Conservation (phyloP, 495 filamentous ascomycete species). For the Penicillium cinerascens region DNA sequence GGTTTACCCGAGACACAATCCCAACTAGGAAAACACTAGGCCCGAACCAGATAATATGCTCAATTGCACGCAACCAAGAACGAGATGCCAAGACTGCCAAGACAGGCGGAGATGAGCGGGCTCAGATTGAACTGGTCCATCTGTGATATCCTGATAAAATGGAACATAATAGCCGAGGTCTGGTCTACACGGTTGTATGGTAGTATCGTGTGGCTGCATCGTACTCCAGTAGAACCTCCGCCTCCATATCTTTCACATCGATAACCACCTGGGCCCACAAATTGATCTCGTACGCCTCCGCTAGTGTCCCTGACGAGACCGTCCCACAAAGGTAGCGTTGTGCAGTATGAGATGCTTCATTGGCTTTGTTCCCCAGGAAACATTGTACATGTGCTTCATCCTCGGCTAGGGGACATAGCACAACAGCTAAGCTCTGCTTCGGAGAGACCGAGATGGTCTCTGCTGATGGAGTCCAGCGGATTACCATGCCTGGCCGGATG, state of each 20-base stretch:
- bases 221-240: constrained; percentile 38
- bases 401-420: neutral
- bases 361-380: neutral
- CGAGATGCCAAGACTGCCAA: neutral
- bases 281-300: constrained; percentile 31
- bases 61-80: constrained; percentile 1
- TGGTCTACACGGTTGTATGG: constrained; percentile 9
- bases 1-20: neutral
- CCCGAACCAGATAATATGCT: constrained; percentile 1
- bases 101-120: neutral
- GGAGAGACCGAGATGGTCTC: neutral
- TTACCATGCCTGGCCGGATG: constrained; percentile 3
- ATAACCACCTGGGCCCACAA: constrained; percentile 29
- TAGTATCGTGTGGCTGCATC: constrained; percentile 37
- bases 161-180: neutral
- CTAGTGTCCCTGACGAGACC: constrained; percentile 20
- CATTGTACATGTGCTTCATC: neutral
- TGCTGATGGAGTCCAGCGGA: neutral
- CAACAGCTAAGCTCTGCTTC: neutral
- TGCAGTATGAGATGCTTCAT: neutral
- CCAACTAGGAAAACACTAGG: no score
- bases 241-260: constrained; percentile 27
- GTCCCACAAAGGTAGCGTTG: constrained; percentile 26
- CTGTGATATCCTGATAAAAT: neutral
- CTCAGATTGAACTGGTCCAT: neutral